Base-by-base conservation (phyloP, 805 yeast species). In the Saccharomycopsis vini region DNA sequence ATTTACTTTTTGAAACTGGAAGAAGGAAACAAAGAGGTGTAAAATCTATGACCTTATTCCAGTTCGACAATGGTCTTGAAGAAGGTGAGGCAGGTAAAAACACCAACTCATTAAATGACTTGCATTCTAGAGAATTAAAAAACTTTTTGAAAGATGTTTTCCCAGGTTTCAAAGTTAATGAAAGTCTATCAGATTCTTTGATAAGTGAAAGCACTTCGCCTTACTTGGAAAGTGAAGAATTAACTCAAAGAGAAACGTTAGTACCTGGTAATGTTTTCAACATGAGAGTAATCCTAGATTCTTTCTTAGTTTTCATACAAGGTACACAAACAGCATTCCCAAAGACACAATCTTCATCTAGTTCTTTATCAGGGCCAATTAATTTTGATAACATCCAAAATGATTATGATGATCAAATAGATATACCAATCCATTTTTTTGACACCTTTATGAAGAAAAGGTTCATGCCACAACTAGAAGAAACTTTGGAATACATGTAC, bases 261-360 rank as follows among this genome's bases (percentile, higher is more conserved):
- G 82, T 84, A 2, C 76, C 79, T 0, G 77, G 86, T 2, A 78
- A 77, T 54, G 71, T 87, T 13, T 78, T 82, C 61, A 86, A 88
- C 54, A 85, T 89, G 81, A 72, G 89, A 51, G 71, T 83, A 4
- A 72, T 88, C 13, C 61, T 86, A 39, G 95, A 83, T 45, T 79
- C 84, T 31, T 76, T 86, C 31, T 67, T 86, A 39, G 62, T 77
- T 10, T 86, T 85, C 55, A 66, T 77, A 21, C 79, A 83, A 36
- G 78, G 84, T 1, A 64, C 83, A 1, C 63, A 68, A 9, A 53
- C 68, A 2, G 54, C 70, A 3, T 58, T 72, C 9, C 69, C 70
- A 1, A 40, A 54, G n/a, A n/a, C n/a, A 4, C 48, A 53, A 6
- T 22, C 42, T 10, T 44, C 52, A n/a, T n/a, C n/a, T n/a, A n/a